Evolutionary conservation across 2,329 filamentous ascomycete genomes (phyloP).

Genomic region (Fusarium tricinctum): DNA sequence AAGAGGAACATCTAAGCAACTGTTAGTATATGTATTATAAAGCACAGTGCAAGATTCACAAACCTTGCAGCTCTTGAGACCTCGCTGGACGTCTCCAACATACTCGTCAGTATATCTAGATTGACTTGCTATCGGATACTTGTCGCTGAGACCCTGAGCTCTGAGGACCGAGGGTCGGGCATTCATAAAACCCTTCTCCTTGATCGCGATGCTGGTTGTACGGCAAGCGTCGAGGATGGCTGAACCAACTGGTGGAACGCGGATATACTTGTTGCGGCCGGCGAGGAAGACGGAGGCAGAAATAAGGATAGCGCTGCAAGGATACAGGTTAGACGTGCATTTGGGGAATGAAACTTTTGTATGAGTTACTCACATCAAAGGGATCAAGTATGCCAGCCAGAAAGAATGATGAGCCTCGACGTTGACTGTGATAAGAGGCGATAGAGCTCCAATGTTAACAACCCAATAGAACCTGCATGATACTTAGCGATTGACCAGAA

Average conservation of each 20-base stretch:
- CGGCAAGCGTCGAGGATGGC: constrained; percentile 7
- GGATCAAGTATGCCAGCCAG: constrained; percentile 6
- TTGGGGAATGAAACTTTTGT: not conserved
- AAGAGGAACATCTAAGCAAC: not conserved
- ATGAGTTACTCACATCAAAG: not conserved
- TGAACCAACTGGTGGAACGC: constrained; percentile 6
- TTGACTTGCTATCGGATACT: not conserved
- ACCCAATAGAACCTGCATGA: constrained; percentile 10
- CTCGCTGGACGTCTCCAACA: constrained; percentile 6
- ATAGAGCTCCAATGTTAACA: constrained; percentile 14
- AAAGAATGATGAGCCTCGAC: constrained; percentile 7
- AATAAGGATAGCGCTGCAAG: not conserved
- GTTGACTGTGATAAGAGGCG: constrained; percentile 11
- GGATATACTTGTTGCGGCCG: constrained; percentile 10
- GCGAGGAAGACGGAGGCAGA: not conserved
- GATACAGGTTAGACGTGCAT: not conserved
- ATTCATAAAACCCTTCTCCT: constrained; percentile 6
- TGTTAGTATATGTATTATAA: not conserved
- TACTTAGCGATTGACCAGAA: rapidly evolving
- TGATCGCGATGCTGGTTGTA: constrained; percentile 6
- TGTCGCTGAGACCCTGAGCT: not conserved
- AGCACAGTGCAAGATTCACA: not conserved
- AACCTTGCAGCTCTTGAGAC: constrained; percentile 24
- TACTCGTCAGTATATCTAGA: constrained; percentile 12
- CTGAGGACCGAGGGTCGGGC: not conserved